Base-by-base conservation (phyloP, 2,329 filamentous ascomycete genomes). In the Colletotrichum sp. region DNA sequence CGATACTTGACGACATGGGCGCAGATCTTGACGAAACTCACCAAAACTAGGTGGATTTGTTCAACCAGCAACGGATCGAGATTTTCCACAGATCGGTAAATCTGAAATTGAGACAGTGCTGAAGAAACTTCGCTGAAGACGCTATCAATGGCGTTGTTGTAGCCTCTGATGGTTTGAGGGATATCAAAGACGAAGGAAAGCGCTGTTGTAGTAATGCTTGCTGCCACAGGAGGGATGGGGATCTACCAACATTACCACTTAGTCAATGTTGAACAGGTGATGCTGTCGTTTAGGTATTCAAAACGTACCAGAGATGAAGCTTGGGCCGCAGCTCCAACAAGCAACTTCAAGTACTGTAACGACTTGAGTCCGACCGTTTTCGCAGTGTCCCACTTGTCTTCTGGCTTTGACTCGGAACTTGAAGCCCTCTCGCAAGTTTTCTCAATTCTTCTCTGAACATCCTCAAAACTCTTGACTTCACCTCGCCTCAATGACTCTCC, bases 1-100 rank as follows among this genome's bases (percentile, higher is more conserved):
- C 66, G 66, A 21, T 69, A 26, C 44, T 69, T 69, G 49, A 69
- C 28, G 9, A 69, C 66, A 36, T 69, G 49, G 10, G 66, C 66
- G 49, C 66, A 69, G 7, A 69, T 39, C 49, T 69, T 32, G 10
- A 69, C 49, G n/a, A 69, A 69, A 21, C 66, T 36, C 5, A 69
- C 30, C 16, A 69, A 24, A 21, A 69, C 66, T 3, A 55, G 49
- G 15, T 69, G 44, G n/a, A 69, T 69, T 49, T 39, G 66, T 3
- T 55, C 55, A 28, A 59, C 18, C 0, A 69, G 4, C 18, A 69
- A 28, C 16, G 44, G 66, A 26, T 69, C 66, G 6, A 69, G 21
- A 16, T n/a, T 30, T 4, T 69, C 30, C 30, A 69, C 55, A 2
- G 66, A 32, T 28, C 24, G 44, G 16, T 57, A 69, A 30, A 69